Base-by-base conservation (phyloP, 768 basidiomycete genomes). In the Hypholoma sublateritium region DNA sequence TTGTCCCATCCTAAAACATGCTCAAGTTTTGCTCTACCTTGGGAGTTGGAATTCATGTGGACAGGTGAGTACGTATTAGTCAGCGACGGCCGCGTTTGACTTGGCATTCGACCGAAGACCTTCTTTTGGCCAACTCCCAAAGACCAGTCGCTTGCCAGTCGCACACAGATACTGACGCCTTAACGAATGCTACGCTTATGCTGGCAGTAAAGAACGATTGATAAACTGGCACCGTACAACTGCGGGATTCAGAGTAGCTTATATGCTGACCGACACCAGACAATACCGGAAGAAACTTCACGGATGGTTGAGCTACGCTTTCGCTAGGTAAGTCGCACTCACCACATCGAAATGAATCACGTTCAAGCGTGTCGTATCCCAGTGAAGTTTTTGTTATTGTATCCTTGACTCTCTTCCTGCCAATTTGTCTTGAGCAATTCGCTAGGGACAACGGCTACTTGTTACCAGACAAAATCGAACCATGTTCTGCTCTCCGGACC, bases 371-470 rank as follows among this genome's bases (percentile, higher is more conserved):
- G 28, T 19, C 50, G 5, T 24, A 24, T 53, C 43, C 17, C 64
- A 90, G 88, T 69, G 88, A 91, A 68, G 88, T 89, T 6, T 92
- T 93, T 65, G 89, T 88, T 16, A 83, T 91, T 47, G 90, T 91
- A 14, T 89, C 87, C 0, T 72, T 94, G 68, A 90, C 90, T 0
- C 77, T 93, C 21, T 93, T 93, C 66, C 78, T 93, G 1, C 91
- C 92, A 2, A 89, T 93, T 62, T 89, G 87, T 67, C 74, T 92
- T 7, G 89, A 91, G 69, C 94, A 95, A 70, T 93, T 95, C 61
- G 94, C 94, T 2, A 73, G 93, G 58, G 93, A 95, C 71, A 91
- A 95, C 68, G 94, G 94, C 0, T 91, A 79, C 63, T 69, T 92
- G 1, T 74, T 87, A 16, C 92, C 92, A 0, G 89, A 89, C 55